Percentiles rank a stretch among this genome's conserved stretches.
Evolutionary conservation across 73 alveolate genomes (phyloP).

Genomic region (Paramecium biaurelia): DNA sequence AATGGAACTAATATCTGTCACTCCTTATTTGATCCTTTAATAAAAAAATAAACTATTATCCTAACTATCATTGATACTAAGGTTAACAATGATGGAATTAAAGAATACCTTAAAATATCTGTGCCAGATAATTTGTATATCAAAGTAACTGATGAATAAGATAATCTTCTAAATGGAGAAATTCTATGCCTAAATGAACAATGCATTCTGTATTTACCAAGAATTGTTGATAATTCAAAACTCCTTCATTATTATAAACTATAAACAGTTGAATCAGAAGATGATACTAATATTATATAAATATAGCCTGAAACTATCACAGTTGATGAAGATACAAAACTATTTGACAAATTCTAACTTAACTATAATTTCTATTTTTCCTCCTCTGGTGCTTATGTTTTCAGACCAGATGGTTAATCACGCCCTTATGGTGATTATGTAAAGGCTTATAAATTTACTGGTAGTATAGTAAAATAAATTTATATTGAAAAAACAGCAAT

Average conservation of each 20-base stretch:
- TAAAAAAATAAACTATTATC: not conserved
- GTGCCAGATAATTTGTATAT: not conserved
- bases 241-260: not conserved
- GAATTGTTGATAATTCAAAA: not conserved
- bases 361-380: not conserved
- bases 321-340: not conserved
- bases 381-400: conserved; percentile 34
- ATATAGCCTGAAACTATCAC: not conserved
- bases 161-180: not conserved
- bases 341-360: not conserved
- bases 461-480: not conserved
- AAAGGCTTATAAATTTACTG: not conserved
- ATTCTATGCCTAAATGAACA: not conserved
- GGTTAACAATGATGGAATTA: not conserved
- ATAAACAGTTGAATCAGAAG: not conserved
- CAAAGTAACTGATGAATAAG: not conserved
- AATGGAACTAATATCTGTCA: conserved; percentile 5
- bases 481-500: not conserved
- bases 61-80: conserved; percentile 2
- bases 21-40: not conserved
- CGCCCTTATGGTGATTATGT: not conserved
- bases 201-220: not conserved
- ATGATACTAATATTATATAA: not conserved
- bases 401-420: not conserved
- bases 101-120: not conserved